Evolutionary conservation across 176 grass and related monocot species (phyloP).

Genomic region (Musa schizocarpa): DNA sequence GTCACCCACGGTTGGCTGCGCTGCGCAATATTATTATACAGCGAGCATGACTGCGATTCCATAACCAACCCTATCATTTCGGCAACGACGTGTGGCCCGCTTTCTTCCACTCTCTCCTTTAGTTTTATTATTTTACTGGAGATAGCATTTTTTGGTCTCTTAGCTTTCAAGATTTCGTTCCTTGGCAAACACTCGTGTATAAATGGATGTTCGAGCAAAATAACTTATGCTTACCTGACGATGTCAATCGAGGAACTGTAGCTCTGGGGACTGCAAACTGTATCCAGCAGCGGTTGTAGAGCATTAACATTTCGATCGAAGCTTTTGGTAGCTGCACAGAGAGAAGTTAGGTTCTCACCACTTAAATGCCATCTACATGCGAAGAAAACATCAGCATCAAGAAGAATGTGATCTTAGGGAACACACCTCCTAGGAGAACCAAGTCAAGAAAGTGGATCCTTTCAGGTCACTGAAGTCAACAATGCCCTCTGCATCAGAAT

Average conservation of each 20-base stretch:
- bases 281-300: neutral
- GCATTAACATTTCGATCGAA: neutral
- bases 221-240: neutral
- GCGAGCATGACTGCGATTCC: neutral
- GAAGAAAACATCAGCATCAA: too few relatives aligned
- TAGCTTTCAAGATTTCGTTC: slow-evolving; percentile 11
- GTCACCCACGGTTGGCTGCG: neutral
- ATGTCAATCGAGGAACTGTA: neutral
- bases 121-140: neutral
- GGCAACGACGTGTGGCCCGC: slow-evolving; percentile 7
- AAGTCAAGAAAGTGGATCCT: neutral
- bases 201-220: neutral
- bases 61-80: slow-evolving; percentile 6
- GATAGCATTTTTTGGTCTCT: neutral
- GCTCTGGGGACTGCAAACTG: neutral
- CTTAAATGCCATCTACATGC: too few relatives aligned
- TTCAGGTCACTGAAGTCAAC: neutral
- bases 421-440: too few relatives aligned
- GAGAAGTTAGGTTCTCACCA: too few relatives aligned
- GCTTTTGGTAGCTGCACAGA: neutral
- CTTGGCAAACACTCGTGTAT: neutral
- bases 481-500: neutral
- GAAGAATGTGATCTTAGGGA: too few relatives aligned
- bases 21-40: neutral
- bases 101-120: neutral